Evolutionary conservation across 2,329 filamentous ascomycete genomes (phyloP).

Genomic region (Diaporthe vaccinii): DNA sequence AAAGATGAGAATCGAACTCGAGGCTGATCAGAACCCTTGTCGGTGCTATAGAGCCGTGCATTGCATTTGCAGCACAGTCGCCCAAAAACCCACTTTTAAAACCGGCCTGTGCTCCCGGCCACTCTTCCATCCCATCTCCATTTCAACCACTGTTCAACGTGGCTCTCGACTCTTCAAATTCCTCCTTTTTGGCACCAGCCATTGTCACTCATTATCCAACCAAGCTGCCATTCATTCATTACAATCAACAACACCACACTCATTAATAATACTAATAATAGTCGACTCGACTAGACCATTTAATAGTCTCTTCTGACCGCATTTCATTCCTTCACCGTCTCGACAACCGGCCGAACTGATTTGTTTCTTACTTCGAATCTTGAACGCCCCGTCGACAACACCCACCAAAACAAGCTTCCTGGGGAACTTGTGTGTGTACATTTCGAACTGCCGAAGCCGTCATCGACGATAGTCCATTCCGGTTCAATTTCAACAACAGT

Average conservation of each 20-base stretch:
- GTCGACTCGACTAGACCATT: constrained; percentile 58
- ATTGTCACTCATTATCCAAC: constrained; percentile 69
- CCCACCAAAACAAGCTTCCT: constrained; percentile 61
- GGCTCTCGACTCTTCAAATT: constrained; percentile 37
- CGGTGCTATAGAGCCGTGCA: constrained; percentile 43
- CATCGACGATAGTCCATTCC: constrained; percentile 37
- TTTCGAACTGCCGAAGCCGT: constrained; percentile 21
- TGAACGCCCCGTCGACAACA: constrained; percentile 40
- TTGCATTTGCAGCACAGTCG: constrained; percentile 41
- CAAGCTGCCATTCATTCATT: constrained; percentile 54
- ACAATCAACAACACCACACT: constrained; percentile 58
- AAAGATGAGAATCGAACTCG: constrained; percentile 42
- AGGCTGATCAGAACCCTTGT: constrained; percentile 43
- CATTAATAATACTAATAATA: constrained; percentile 71
- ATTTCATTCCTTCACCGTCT: constrained; percentile 30
- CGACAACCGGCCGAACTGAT: constrained; percentile 44
- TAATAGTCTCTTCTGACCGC: constrained; percentile 47
- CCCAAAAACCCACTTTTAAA: constrained; percentile 40
- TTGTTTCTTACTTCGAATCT: constrained; percentile 46
- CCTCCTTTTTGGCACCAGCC: constrained; percentile 61
- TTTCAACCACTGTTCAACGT: constrained; percentile 37
- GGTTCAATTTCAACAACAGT: constrained; percentile 41
- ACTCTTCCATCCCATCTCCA: constrained; percentile 41
- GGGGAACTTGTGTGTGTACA: constrained; percentile 57
- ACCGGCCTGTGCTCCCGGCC: constrained; percentile 43